These are phyloP conservation scores for Barnettozyma californica DNA, from an alignment of 805 yeast genomes.

Conservation along the genomic window DNA sequence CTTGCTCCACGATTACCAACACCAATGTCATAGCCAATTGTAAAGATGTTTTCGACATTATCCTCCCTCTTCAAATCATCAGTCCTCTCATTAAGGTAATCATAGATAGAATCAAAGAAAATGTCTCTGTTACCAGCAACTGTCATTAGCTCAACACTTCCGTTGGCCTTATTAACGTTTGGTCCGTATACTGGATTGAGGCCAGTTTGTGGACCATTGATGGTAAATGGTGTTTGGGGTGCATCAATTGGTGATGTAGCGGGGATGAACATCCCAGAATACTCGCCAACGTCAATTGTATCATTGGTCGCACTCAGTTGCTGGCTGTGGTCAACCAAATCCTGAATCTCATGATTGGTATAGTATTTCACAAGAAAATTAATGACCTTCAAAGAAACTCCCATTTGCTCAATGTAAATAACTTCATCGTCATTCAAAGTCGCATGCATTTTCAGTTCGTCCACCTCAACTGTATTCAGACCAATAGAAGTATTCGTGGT, in stretches of 20 bases:
- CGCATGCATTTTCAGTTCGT: conserved; percentile 57
- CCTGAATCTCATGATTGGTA: conserved; percentile 11
- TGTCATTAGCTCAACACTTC: conserved; percentile 38
- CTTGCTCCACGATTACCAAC: conserved; percentile 45
- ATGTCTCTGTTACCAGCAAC: conserved; percentile 64
- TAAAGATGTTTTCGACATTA: conserved; percentile 44
- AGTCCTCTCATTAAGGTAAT: conserved; percentile 38
- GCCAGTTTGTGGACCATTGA: background rate
- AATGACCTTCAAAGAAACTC: conserved; percentile 52
- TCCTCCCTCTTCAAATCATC: conserved; percentile 9
- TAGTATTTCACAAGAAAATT: conserved; percentile 42
- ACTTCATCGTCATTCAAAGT: conserved; percentile 60
- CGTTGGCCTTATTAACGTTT: background rate
- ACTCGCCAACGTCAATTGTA: conserved; percentile 9
- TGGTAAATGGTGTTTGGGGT: background rate
- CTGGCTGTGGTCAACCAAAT: background rate
- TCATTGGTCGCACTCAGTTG: conserved; percentile 1
- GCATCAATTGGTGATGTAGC: conserved; percentile 16
- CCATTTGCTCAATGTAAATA: conserved; percentile 66
- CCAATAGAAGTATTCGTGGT: background rate
- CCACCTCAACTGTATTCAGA: background rate
- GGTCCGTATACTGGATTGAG: background rate
- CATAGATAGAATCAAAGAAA: conserved; percentile 63
- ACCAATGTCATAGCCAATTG: conserved; percentile 47
- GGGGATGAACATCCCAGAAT: conserved; percentile 28